Evolutionary conservation across 2,329 filamentous ascomycete genomes (phyloP).

Genomic region (Colletotrichum ledebouriae): DNA sequence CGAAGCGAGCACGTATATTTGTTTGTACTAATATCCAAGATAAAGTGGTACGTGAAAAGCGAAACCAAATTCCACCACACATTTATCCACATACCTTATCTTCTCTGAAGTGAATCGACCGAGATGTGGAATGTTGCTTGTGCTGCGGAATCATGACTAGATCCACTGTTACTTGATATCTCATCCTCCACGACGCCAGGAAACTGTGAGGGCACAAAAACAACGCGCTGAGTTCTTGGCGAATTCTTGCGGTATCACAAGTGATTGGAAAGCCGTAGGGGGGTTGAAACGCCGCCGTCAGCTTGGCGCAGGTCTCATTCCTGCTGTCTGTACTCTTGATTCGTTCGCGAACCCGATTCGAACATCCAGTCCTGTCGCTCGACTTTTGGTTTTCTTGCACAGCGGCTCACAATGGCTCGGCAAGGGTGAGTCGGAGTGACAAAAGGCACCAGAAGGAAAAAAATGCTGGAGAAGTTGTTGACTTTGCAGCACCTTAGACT

Average conservation of each 20-base stretch:
- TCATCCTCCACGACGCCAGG: constrained; percentile 24
- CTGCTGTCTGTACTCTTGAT: constrained; percentile 19
- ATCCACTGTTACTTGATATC: constrained; percentile 22
- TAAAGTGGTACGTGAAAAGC: constrained; percentile 32
- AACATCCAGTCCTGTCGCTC: constrained; percentile 19
- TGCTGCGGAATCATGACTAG: neutral
- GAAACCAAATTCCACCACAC: constrained; percentile 12
- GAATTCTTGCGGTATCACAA: constrained; percentile 33
- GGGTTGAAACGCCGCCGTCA: constrained; percentile 35
- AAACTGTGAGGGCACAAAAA: neutral
- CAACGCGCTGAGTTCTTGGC: constrained; percentile 31
- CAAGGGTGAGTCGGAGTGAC: neutral
- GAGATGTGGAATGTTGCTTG: neutral
- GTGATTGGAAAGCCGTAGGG: constrained; percentile 17
- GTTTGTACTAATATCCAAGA: constrained; percentile 41
- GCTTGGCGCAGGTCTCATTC: constrained; percentile 38
- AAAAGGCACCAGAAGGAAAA: too few relatives aligned
- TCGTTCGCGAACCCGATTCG: constrained; percentile 20
- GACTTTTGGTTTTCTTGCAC: neutral
- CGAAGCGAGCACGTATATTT: constrained; percentile 34
- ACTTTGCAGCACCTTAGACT: constrained; percentile 9
- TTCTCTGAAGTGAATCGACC: neutral
- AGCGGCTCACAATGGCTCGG: neutral
- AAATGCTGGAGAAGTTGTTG: neutral
- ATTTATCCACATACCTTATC: neutral